These are phyloP conservation scores for Whalleya microplaca DNA, from an alignment of 2,329 filamentous ascomycete genomes.

Conservation along the genomic window DNA sequence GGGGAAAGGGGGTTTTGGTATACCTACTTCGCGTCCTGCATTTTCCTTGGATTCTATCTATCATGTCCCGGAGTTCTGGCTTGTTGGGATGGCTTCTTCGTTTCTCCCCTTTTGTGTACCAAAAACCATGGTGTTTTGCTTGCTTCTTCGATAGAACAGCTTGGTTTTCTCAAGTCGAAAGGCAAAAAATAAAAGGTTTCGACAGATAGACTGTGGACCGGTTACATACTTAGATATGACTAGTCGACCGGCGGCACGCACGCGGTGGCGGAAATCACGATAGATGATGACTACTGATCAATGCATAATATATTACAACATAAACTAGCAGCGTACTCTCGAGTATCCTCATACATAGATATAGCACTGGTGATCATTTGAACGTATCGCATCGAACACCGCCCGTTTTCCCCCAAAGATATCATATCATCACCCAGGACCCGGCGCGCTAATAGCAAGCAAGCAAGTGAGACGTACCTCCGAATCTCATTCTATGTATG, in stretches of 20 bases:
- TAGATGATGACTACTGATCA: neutral
- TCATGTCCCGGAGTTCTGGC: neutral
- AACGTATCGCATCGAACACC: neutral
- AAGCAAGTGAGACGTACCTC: constrained; percentile 9
- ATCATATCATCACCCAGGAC: constrained; percentile 1
- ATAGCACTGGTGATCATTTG: neutral
- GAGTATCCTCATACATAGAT: neutral
- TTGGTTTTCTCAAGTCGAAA: neutral
- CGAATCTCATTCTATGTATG: constrained; percentile 1
- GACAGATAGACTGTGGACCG: too few relatives aligned
- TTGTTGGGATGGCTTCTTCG: neutral
- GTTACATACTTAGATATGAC: neutral
- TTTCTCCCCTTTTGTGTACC: neutral
- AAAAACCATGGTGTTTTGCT: neutral
- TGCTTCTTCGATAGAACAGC: neutral
- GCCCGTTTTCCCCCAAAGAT: constrained; percentile 6
- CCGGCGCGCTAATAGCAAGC: constrained; percentile 9
- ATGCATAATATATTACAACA: neutral
- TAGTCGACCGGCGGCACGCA: neutral
- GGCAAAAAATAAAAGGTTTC: neutral
- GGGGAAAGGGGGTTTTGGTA: neutral
- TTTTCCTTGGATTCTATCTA: neutral
- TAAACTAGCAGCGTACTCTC: neutral
- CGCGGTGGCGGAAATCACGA: neutral
- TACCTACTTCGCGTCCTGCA: neutral